Evolutionary conservation across 805 yeast genomes (phyloP), one percentile per base, ranked within the genome.

Genomic region (Saccharomycopsis fermentans): DNA sequence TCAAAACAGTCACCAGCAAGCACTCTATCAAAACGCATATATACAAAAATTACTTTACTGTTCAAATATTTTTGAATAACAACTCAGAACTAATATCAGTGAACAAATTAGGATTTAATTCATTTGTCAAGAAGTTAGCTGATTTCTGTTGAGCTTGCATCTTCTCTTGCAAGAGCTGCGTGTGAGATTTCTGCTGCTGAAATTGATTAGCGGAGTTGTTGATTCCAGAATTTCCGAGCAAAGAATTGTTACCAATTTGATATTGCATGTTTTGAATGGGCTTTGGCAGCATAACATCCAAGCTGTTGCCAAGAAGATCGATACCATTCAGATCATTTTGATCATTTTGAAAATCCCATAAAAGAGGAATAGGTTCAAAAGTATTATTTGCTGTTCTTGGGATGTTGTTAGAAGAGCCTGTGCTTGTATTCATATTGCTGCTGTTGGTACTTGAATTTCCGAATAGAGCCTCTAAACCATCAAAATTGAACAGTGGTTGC

Each of bases 381-480:
- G 26, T 6, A 5, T 40, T 4, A 17, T 36, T 32, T 37, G 29
- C 36, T 17, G 29, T 32, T 21, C 43, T 32, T 19, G 39, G 35
- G 9, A 24, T 19, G 16, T 35, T 54, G 17, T 39, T 56, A 16
- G 37, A 19, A 39, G 21, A 8, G 34, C 24, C 37, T 52, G 16
- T 56, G 29, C 12, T 56, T 26, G 19, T 14, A 5, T 11, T 37
- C 52, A 21, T 40, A 36, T 37, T 16, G 24, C 32, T 50, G 29
- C 29, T 34, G 37, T 56, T 52, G 21, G 37, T 54, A 27, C 16
- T 29, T 3, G 43, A n/a, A 26, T 55, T 39, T 27, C 12, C 53
- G n/a, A 48, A 50, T 17, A 24, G 62, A 36, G 32, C 55, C 16
- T 54, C 62, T 48, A 24, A 57, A 59, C 40, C 51, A 17, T 59